Evolutionary conservation across 202 grass and related monocot species (phyloP).

Genomic region (Alloteropsis angusta): DNA sequence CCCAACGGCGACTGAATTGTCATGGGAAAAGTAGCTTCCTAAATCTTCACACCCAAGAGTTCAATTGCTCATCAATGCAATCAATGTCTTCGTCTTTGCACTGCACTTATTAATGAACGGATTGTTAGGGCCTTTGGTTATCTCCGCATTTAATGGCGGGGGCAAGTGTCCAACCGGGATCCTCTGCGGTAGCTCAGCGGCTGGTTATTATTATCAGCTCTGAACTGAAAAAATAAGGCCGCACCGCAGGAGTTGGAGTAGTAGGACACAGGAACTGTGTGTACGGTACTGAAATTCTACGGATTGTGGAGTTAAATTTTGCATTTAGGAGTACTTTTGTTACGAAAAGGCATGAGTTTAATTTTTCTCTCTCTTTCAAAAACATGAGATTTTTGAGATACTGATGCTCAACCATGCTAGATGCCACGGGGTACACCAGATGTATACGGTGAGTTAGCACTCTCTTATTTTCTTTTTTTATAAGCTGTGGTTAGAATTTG

Average conservation of each 20-base stretch:
- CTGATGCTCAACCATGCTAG: no score
- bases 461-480: background rate
- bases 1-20: slow-evolving; percentile 25
- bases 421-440: no score
- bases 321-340: background rate
- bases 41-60: slow-evolving; percentile 40
- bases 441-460: no score
- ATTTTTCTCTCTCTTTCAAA: no score
- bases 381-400: no score
- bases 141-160: slow-evolving; percentile 23
- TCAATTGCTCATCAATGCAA: slow-evolving; percentile 37
- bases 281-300: background rate
- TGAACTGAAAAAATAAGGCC: background rate
- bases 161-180: slow-evolving; percentile 7
- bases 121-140: slow-evolving; percentile 38
- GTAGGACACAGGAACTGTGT: background rate
- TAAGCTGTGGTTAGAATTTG: background rate
- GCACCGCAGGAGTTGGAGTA: background rate
- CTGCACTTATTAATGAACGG: slow-evolving; percentile 36
- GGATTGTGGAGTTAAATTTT: background rate
- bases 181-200: background rate
- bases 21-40: slow-evolving; percentile 31
- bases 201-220: background rate
- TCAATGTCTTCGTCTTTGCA: slow-evolving; percentile 24
- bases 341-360: background rate